These are phyloP conservation scores for Nakazawaea sp. DNA, from an alignment of 805 yeast species.

Conservation along the genomic window DNA sequence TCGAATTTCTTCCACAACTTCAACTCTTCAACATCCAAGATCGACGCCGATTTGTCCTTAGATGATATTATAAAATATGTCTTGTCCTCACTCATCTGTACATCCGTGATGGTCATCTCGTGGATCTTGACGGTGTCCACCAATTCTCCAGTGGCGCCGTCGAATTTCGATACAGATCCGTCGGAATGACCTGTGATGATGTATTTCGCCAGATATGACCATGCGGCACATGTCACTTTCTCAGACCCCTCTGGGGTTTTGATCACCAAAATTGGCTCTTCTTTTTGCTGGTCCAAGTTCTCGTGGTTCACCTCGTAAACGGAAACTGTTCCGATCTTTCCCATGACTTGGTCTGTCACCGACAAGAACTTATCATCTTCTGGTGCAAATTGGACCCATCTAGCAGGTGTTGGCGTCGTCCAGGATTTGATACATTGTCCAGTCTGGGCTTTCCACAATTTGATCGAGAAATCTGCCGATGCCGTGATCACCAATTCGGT, in stretches of 20 bases:
- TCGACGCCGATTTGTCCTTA: slow-evolving; percentile 78
- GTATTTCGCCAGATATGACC: slow-evolving; percentile 70
- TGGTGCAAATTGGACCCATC: slow-evolving; percentile 82
- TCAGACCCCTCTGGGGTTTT: slow-evolving; percentile 51
- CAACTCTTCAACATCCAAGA: slow-evolving; percentile 73
- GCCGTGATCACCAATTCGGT: slow-evolving; percentile 78
- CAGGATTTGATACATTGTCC: slow-evolving; percentile 74
- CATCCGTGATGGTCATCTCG: slow-evolving; percentile 74
- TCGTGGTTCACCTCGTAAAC: slow-evolving; percentile 56
- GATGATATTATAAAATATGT: slow-evolving; percentile 91
- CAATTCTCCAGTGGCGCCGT: slow-evolving; percentile 68
- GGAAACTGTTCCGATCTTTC: slow-evolving; percentile 68
- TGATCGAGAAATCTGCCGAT: slow-evolving; percentile 80
- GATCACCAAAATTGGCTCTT: slow-evolving; percentile 54
- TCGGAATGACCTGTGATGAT: slow-evolving; percentile 85
- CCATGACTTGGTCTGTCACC: slow-evolving; percentile 90
- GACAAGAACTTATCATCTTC: slow-evolving; percentile 62
- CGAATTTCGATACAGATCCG: slow-evolving; percentile 78
- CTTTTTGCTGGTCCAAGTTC: slow-evolving; percentile 33
- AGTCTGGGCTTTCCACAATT: slow-evolving; percentile 75
- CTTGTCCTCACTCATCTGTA: slow-evolving; percentile 82
- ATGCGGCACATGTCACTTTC: slow-evolving; percentile 77
- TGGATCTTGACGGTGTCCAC: slow-evolving; percentile 57
- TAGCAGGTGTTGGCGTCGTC: slow-evolving; percentile 78
- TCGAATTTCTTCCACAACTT: slow-evolving; percentile 65